Conservation (phyloP, 1,284 basidiomycete species). For the Leccinum pseudoinsigne region DNA sequence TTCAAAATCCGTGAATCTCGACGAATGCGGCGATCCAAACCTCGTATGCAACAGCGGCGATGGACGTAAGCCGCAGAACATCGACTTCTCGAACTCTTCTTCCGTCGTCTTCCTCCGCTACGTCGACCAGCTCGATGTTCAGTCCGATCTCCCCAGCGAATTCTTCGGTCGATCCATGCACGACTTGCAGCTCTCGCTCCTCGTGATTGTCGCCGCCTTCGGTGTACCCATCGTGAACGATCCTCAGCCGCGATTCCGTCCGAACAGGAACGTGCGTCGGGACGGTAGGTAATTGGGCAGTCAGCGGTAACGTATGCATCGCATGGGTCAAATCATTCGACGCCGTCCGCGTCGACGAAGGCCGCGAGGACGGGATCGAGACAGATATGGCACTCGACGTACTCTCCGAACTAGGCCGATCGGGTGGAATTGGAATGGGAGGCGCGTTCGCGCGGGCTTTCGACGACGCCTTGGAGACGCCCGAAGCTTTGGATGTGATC, state of each 20-base stretch:
- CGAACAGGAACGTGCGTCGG: conserved; percentile 31
- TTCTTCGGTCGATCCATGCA: conserved; percentile 21
- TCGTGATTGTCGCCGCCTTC: conserved; percentile 18
- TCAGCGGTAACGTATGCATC: conserved; percentile 23
- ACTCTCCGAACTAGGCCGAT: conserved; percentile 30
- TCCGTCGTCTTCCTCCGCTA: conserved; percentile 21
- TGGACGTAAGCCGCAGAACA: too few species aligned
- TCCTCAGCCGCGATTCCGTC: conserved; percentile 32
- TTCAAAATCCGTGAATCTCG: too few species aligned
- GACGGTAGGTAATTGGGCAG: conserved; percentile 33
- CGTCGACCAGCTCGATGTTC: conserved; percentile 18
- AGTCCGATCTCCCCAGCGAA: conserved; percentile 6
- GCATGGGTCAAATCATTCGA: conserved; percentile 29
- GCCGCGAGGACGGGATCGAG: conserved; percentile 17
- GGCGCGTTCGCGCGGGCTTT: conserved; percentile 24
- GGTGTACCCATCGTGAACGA: conserved; percentile 28
- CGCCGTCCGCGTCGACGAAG: conserved; percentile 20
- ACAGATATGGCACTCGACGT: conserved; percentile 18
- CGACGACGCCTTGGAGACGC: conserved; percentile 28
- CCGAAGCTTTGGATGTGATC: conserved; percentile 25
- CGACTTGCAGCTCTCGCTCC: conserved; percentile 19
- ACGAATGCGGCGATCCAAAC: too few species aligned
- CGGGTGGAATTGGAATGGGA: conserved; percentile 27
- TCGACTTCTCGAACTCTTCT: background rate
- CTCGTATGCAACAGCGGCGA: too few species aligned